phyloP scores from a whole-genome alignment of 169 alveolate genomes.

The Plasmodium billcollinsi region DNA sequence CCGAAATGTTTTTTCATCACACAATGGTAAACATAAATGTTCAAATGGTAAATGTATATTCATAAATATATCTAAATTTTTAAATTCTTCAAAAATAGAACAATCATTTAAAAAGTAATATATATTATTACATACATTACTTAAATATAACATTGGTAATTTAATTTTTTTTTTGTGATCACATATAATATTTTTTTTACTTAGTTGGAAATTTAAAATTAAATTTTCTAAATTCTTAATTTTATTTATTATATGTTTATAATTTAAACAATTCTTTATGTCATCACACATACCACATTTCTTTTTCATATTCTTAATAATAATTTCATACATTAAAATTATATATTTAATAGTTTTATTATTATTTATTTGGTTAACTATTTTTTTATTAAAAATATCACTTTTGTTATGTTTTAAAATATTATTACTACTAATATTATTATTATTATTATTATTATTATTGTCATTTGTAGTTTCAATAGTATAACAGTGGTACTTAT shows the following conservation, averaged over 20 bases:
- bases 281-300: slow-evolving; percentile 55
- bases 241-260: slow-evolving; percentile 45
- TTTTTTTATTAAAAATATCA: neutral
- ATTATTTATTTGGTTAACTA: slow-evolving; percentile 13
- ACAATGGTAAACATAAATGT: slow-evolving; percentile 55
- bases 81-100: slow-evolving; percentile 39
- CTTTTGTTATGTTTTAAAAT: neutral
- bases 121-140: slow-evolving; percentile 52
- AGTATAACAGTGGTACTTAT: neutral
- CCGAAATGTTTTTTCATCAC: slow-evolving; percentile 67
- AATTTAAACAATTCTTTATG: slow-evolving; percentile 50
- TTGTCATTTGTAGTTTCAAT: neutral
- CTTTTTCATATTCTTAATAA: slow-evolving; percentile 28
- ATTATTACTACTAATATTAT: slow-evolving; percentile 3
- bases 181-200: slow-evolving; percentile 23
- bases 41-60: slow-evolving; percentile 74
- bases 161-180: slow-evolving; percentile 16
- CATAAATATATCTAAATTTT: slow-evolving; percentile 69
- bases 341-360: slow-evolving; percentile 17
- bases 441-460: neutral
- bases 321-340: slow-evolving; percentile 10
- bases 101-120: slow-evolving; percentile 61
- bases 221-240: slow-evolving; percentile 18
- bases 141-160: slow-evolving; percentile 14
- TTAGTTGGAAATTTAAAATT: slow-evolving; percentile 13